These are phyloP conservation scores for Zymoseptoria ardabiliae DNA, from an alignment of 2,329 filamentous ascomycete species.

Conservation along the genomic window DNA sequence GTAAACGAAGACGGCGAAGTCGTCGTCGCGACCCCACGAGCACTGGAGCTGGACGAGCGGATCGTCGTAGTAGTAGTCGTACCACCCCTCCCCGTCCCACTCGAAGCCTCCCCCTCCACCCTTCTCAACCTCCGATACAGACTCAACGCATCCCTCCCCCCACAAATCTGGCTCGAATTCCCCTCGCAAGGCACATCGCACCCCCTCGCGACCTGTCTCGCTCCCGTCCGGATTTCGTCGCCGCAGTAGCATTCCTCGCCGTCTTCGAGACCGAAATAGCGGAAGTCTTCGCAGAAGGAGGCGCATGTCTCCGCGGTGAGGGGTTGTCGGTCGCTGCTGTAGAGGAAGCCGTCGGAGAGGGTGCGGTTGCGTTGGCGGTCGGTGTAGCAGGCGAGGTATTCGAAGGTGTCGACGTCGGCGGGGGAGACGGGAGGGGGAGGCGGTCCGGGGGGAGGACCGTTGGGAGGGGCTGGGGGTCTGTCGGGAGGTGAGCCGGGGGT, in stretches of 20 bases:
- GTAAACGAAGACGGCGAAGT: background rate
- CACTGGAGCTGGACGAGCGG: background rate
- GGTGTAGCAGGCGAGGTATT: conserved; percentile 8
- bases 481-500: too few species aligned
- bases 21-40: background rate
- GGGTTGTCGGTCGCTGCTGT: background rate
- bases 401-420: conserved; percentile 1
- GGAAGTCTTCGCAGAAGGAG: conserved; percentile 4
- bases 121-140: background rate
- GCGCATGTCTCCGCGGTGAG: conserved; percentile 7
- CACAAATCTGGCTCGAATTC: background rate
- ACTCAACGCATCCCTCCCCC: background rate
- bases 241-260: conserved; percentile 28
- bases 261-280: conserved; percentile 22
- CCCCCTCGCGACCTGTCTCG: background rate
- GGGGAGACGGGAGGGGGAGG: background rate
- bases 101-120: background rate
- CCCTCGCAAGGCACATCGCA: background rate
- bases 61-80: background rate
- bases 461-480: too few species aligned
- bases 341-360: conserved; percentile 1
- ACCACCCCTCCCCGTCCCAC: background rate
- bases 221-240: background rate
- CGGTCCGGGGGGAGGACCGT: background rate
- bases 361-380: conserved; percentile 3